Evolutionary conservation across 768 basidiomycete genomes (phyloP), one percentile per base, ranked within the genome.

Genomic region (Ramaria rubella): DNA sequence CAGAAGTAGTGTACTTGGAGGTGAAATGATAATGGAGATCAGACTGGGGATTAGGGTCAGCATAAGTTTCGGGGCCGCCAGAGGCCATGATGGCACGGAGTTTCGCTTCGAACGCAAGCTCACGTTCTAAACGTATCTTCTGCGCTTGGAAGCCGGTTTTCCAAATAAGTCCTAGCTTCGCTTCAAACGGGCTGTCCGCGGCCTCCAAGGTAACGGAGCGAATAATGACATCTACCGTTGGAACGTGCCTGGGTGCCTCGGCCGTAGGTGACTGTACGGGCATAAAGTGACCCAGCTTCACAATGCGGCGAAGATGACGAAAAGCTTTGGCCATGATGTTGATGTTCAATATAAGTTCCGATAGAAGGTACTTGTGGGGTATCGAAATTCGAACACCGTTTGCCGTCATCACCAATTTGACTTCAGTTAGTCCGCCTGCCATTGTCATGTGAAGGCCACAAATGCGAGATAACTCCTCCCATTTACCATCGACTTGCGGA

Each of bases 181-280:
- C 78, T 69, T 98, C 94, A 56, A 96, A 82, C 1, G 85, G 80
- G 62, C 93, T 89, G 67, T 98, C 94, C 23, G 83, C 81, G 24
- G 84, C 84, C 68, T 96, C 93, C 8, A 90, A 63, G 48, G 81
- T 82, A 31, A 95, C 63, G 43, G 75, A 75, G n/a, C 77, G 74
- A 49, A 94, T 68, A 9, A 67, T 72, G 44, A 95, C 65, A 0
- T 72, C 70, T 44, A 94, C 65, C 53, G 77, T 75, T 0, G 91
- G 91, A 2, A 93, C 70, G 0, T 66, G 62, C 69, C 92, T 96
- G 0, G 93, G 81, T 2, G 73, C 77, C 68, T 95, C 91, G 0
- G 84, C 74, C 34, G 73, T 74, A 1, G 94, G 94, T 15, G 68
- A 68, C n/a, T 81, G 75, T 57, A 86, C 77, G 23, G 50, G 76